phyloP scores from a whole-genome alignment of 352 stramenopile species.

The Phytophthora constricta region DNA sequence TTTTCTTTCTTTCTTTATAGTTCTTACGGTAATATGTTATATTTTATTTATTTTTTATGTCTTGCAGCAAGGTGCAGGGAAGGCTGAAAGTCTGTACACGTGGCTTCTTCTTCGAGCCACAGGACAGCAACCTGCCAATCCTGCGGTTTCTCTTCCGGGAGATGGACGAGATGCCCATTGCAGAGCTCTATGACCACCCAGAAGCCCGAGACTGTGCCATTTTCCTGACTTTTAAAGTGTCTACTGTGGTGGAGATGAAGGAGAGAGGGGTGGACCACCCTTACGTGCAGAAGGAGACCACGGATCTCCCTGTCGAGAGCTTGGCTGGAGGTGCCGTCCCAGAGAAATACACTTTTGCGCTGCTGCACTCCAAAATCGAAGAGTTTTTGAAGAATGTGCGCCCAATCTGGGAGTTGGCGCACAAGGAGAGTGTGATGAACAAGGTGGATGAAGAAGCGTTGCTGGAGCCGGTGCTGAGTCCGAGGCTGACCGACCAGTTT shows the following conservation, averaged over 20 bases:
- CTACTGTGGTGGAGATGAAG: slow-evolving; percentile 85
- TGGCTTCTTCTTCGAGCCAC: slow-evolving; percentile 93
- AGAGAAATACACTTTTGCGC: slow-evolving; percentile 80
- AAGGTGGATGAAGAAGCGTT: slow-evolving; percentile 86
- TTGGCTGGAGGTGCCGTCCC: slow-evolving; percentile 13
- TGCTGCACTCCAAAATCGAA: slow-evolving; percentile 86
- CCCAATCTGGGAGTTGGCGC: slow-evolving; percentile 68
- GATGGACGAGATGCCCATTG: slow-evolving; percentile 70
- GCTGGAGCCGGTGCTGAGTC: slow-evolving; percentile 74
- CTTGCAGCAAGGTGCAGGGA: slow-evolving; percentile 73
- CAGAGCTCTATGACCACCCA: slow-evolving; percentile 58
- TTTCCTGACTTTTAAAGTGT: slow-evolving; percentile 75
- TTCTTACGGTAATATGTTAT: slow-evolving; percentile 9
- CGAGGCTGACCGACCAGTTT: slow-evolving; percentile 84
- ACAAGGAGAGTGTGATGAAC: slow-evolving; percentile 77
- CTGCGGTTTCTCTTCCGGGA: slow-evolving; percentile 89
- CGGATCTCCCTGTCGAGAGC: not conserved
- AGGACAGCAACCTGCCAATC: slow-evolving; percentile 81
- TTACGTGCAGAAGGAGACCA: slow-evolving; percentile 71
- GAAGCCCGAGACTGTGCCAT: slow-evolving; percentile 49
- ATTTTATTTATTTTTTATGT: not conserved
- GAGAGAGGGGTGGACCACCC: slow-evolving; percentile 83
- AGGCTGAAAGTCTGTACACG: slow-evolving; percentile 90
- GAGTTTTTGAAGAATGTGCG: slow-evolving; percentile 79
- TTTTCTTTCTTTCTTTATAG: not conserved